phyloP scores from a whole-genome alignment of 495 filamentous ascomycete species.

The Talaromyces stipitatus region DNA sequence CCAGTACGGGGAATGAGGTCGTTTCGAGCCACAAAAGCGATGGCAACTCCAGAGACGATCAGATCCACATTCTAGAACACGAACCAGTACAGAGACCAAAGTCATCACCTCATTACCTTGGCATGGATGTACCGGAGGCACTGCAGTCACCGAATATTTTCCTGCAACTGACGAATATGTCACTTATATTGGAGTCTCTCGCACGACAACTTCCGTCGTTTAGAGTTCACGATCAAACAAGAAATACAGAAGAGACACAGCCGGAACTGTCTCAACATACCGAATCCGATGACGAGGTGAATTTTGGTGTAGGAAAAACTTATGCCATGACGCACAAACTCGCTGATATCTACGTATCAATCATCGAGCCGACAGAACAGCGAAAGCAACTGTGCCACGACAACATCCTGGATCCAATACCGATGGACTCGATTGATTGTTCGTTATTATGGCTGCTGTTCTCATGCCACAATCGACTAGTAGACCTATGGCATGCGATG shows the following conservation, averaged over 20 bases:
- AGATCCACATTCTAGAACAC: not conserved
- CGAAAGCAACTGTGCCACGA: not conserved
- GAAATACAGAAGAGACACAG: not conserved
- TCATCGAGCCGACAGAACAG: not conserved
- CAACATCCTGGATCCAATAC: not conserved
- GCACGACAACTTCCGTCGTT: not conserved
- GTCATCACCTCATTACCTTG: not conserved
- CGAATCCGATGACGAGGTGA: not conserved
- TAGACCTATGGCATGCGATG: conserved; percentile 2
- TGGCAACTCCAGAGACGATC: not conserved
- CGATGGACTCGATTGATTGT: not conserved
- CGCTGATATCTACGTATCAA: not conserved
- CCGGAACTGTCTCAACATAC: not conserved
- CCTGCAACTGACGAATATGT: not conserved
- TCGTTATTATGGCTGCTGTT: not conserved
- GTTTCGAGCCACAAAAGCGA: not conserved
- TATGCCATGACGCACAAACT: not conserved
- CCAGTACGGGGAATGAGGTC: not conserved
- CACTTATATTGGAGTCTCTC: not conserved
- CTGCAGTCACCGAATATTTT: not conserved
- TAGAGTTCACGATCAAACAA: not conserved
- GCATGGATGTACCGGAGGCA: not conserved
- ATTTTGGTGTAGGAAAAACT: not conserved
- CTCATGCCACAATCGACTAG: not conserved
- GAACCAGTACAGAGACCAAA: not conserved